Conservation (phyloP, 306 rosid genomes). For the Canavalia ensiformis region DNA sequence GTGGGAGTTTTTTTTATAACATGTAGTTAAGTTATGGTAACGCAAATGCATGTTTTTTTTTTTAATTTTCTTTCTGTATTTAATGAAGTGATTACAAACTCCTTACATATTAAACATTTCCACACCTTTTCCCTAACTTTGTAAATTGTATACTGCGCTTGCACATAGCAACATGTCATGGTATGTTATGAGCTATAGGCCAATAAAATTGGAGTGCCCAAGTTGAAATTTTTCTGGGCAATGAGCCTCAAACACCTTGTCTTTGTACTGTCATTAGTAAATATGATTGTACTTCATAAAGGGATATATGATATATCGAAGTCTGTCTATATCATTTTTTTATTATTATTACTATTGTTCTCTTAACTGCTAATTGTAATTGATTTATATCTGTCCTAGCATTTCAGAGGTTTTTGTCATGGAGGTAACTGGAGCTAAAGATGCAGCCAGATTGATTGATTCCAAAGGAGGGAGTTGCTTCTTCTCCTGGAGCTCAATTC, state of each 20-base stretch:
- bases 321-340: conserved; percentile 26
- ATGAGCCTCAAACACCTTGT: conserved; percentile 10
- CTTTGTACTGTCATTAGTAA: neutral
- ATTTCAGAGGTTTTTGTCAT: conserved; percentile 48
- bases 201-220: conserved; percentile 11
- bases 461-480: conserved; percentile 36
- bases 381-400: conserved; percentile 25
- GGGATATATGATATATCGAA: neutral
- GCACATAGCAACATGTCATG: conserved; percentile 26
- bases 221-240: neutral
- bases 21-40: conserved; percentile 50
- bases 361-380: conserved; percentile 3
- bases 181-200: conserved; percentile 25
- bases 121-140: conserved; percentile 16
- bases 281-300: conserved; percentile 15
- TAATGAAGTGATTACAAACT: neutral
- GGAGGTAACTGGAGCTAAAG: conserved; percentile 52
- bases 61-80: conserved; percentile 29
- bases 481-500: conserved; percentile 40
- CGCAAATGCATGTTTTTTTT: conserved; percentile 31
- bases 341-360: neutral
- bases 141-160: conserved; percentile 41
- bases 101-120: conserved; percentile 23
- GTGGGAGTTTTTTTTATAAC: conserved; percentile 51
- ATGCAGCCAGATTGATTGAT: conserved; percentile 41